Evolutionary conservation across 2,329 filamentous ascomycete species (phyloP), one percentile per base, ranked within the genome.

Genomic region (Colletotrichum sp.): DNA sequence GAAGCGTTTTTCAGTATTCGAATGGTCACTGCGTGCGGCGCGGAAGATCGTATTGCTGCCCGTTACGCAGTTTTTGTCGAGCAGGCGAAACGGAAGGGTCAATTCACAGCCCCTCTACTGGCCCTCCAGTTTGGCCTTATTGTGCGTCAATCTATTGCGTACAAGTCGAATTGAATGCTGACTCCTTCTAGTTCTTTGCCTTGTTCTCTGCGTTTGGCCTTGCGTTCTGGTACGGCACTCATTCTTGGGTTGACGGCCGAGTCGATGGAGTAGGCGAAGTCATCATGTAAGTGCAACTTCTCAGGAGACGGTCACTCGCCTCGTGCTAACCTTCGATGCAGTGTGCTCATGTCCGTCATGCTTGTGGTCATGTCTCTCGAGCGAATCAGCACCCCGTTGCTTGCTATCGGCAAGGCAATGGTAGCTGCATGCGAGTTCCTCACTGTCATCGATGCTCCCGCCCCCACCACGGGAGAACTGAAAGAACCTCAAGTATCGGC

Each of bases 21-120:
- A 8, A 93, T 93, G 86, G 86, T 94, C 38, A 87, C 89, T 48
- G 92, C 92, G 1, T 93, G 91, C 78, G 91, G 91, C 43, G 92
- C 92, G 14, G 90, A 93, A 80, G 80, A 83, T 16, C 87, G 89
- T 7, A 87, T 92, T 71, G 84, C 86, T 0, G 82, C 85, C 63
- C 90, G 88, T 38, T 93, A 92, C 79, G 82, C 86, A 16, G 83
- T 84, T 7, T 92, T 89, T 85, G 88, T 91, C 24, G 84, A 88
- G n/a, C 87, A 90, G 70, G 88, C 90, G 2, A 88, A 86, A 72
- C 84, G 83, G 69, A 86, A 89, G 71, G 89, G 88, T 2, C 83
- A 88, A 58, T 84, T 81, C 61, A 87, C 87, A 55, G 85, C 89
- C 7, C 91, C 91, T 1, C 80, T 92, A 7, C 74, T 90, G 5